Evolutionary conservation across 2,329 filamentous ascomycete species (phyloP), one percentile per base, ranked within the genome.

Genomic region (Hymenotorrendiella dingleyae): DNA sequence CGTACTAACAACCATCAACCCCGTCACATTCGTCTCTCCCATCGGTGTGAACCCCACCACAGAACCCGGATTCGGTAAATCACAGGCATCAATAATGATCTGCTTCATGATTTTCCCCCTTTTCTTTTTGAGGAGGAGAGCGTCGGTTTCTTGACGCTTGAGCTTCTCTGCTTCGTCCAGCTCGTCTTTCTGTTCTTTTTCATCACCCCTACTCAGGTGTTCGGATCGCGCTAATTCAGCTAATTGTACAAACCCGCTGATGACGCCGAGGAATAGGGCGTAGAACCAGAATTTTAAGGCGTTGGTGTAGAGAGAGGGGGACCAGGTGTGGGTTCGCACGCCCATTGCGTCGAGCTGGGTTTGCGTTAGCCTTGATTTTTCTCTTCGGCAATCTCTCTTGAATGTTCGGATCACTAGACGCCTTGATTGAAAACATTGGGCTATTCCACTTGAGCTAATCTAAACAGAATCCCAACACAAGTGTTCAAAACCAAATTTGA

Each of bases 201-300:
- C 21, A 20, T 12, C 17, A 24, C 43, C n/a, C 29, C 19, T 11
- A 6, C 19, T 12, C 3, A 12, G 3, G 4, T 6, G 22, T 21
- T 12, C 9, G 20, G 29, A 12, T 21, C 17, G 12, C 4, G 26
- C 23, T 21, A 46, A 28, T 4, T n/a, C 23, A 8, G 33, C 34
- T 8, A 53, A 33, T 14, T 51, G 45, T 28, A 50, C 36, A n/a
- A 47, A 43, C 4, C 64, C 60, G 9, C 66, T 62, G 46, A 76
- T 50, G 23, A 68, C 22, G 2, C 67, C 64, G 19, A 67, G 55
- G 3, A 73, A 37, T 17, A 41, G 17, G 21, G 37, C 26, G 28
- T 80, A 75, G 49, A 86, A 74, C 84, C 84, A 89, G 62, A 84
- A 80, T 40, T 78, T 73, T 63, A 84, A 78, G 0, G 75, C 76